A percentile compares a stretch with the other conserved stretches of the same genome.
phyloP scores from a whole-genome alignment of 805 yeast genomes.

The Kuraishia floccosa region DNA sequence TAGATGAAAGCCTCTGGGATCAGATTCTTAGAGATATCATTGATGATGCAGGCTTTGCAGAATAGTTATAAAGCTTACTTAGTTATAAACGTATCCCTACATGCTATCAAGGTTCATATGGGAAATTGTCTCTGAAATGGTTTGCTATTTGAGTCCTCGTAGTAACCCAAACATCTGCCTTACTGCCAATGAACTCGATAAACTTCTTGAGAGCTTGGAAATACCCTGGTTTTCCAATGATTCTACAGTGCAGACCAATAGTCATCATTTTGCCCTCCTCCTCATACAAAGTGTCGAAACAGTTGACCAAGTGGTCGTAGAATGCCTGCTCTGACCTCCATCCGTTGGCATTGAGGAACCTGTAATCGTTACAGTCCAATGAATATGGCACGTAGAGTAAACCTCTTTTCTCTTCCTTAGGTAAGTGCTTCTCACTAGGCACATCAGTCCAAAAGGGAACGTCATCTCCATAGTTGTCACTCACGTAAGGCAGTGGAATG shows the following conservation, averaged over 20 bases:
- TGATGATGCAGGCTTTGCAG: too few relatives aligned
- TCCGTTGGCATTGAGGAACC: constrained; percentile 11
- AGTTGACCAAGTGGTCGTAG: constrained; percentile 17
- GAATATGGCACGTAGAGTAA: constrained; percentile 15
- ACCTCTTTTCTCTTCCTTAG: constrained; percentile 11
- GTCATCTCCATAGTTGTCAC: constrained; percentile 24
- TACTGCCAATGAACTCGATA: constrained; percentile 17
- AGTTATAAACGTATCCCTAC: too few relatives aligned
- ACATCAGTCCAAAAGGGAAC: constrained; percentile 20
- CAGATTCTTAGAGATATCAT: too few relatives aligned
- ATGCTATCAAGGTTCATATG: constrained; percentile 6
- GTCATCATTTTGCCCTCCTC: constrained; percentile 25
- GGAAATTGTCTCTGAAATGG: constrained; percentile 7
- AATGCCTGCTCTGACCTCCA: constrained; percentile 13
- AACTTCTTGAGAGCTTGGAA: constrained; percentile 21
- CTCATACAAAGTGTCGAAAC: constrained; percentile 22
- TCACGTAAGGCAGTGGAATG: constrained; percentile 19
- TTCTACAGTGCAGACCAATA: constrained; percentile 21
- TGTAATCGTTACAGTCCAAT: constrained; percentile 14
- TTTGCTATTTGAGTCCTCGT: constrained; percentile 23
- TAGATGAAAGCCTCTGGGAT: too few relatives aligned
- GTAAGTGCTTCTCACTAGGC: constrained; percentile 10
- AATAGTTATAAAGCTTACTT: too few relatives aligned
- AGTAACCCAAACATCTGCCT: constrained; percentile 25
- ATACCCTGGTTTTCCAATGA: constrained; percentile 24